Conservation (phyloP, 1,139 yeast genomes). For the Maudiozyma humilis region DNA sequence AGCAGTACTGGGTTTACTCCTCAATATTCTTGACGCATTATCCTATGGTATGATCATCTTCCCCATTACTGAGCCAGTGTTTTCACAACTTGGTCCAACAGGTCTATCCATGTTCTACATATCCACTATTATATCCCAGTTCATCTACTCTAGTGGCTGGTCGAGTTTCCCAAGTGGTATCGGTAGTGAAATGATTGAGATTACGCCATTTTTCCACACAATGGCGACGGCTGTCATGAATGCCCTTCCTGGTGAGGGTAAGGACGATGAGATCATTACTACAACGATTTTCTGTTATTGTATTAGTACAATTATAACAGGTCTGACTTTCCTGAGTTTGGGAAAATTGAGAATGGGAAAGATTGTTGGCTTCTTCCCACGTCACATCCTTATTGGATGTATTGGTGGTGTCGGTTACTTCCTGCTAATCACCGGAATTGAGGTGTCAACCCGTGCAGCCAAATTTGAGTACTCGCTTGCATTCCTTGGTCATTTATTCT, state of each 20-base stretch:
- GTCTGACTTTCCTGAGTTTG: slow-evolving; percentile 62
- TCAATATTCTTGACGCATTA: slow-evolving; percentile 84
- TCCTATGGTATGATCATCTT: slow-evolving; percentile 97
- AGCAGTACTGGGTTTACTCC: slow-evolving; percentile 71
- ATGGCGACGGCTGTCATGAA: slow-evolving; percentile 72
- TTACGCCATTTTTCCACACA: slow-evolving; percentile 92
- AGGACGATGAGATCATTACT: slow-evolving; percentile 54
- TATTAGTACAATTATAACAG: slow-evolving; percentile 75
- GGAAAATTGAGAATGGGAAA: slow-evolving; percentile 79
- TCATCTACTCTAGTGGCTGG: slow-evolving; percentile 83
- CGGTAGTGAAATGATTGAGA: slow-evolving; percentile 97
- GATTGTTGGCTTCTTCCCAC: slow-evolving; percentile 87
- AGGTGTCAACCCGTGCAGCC: slow-evolving; percentile 76
- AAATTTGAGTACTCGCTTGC: slow-evolving; percentile 55
- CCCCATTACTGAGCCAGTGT: slow-evolving; percentile 75
- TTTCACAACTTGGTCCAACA: slow-evolving; percentile 71
- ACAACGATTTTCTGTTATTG: slow-evolving; percentile 87
- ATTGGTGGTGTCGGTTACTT: slow-evolving; percentile 98
- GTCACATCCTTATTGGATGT: slow-evolving; percentile 93
- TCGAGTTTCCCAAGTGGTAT: slow-evolving; percentile 83
- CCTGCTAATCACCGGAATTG: slow-evolving; percentile 80
- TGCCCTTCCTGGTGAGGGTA: slow-evolving; percentile 44
- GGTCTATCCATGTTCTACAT: slow-evolving; percentile 93
- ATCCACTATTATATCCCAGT: slow-evolving; percentile 79
- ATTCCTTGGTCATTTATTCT: slow-evolving; percentile 44